Conservation (phyloP, 1,284 basidiomycete species). For the Marasmius sp. region DNA sequence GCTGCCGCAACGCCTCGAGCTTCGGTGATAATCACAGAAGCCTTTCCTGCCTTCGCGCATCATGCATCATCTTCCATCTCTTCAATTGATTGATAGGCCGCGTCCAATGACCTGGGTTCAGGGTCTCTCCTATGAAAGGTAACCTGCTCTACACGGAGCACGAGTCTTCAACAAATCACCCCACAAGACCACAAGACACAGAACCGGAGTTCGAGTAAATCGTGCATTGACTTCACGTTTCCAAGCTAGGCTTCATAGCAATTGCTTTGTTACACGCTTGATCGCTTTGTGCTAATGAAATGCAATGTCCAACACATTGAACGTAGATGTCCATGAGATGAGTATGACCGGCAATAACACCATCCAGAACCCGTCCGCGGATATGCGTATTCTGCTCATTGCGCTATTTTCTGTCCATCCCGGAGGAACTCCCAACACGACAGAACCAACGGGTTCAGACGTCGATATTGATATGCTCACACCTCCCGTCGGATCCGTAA, state of each 20-base stretch:
- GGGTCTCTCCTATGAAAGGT: not conserved
- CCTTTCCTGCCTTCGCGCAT: not conserved
- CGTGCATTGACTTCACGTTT: not conserved
- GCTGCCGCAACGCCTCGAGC: not conserved
- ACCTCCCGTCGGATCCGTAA: slow-evolving; percentile 45
- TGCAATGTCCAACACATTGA: not conserved
- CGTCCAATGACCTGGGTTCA: not conserved
- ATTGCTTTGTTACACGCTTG: not conserved
- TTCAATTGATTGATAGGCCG: not conserved
- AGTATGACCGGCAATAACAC: not conserved
- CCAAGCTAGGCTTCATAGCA: not conserved
- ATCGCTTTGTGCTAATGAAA: not conserved
- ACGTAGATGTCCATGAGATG: not conserved
- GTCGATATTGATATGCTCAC: slow-evolving; percentile 45
- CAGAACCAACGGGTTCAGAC: slow-evolving; percentile 31
- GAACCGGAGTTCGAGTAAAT: no score
- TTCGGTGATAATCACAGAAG: not conserved
- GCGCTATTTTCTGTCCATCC: slow-evolving; percentile 30
- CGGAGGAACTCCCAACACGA: slow-evolving; percentile 52
- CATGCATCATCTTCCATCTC: not conserved
- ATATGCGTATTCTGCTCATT: not conserved
- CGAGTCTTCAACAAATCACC: no score
- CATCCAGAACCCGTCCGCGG: not conserved
- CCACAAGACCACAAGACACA: no score
- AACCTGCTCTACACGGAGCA: not conserved